Percentiles rank a stretch among this genome's conserved stretches.
Conservation (phyloP, 1,284 basidiomycete species). For the Cerioporus squamosus region DNA sequence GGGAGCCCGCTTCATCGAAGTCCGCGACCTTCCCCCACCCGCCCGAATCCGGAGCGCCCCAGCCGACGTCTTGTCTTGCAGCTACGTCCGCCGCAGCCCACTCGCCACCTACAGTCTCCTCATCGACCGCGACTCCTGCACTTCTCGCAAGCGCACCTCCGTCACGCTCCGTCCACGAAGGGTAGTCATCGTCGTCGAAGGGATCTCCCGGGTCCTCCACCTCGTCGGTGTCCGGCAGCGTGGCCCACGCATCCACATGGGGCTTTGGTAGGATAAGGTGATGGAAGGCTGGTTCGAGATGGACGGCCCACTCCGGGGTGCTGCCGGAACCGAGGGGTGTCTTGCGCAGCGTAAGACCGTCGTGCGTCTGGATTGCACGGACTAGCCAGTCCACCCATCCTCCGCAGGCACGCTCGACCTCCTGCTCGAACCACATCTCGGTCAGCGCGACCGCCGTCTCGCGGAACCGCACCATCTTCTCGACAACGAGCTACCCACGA, state of each 20-base stretch:
- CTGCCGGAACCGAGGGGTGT: slow-evolving; percentile 7
- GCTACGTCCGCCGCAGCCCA: not conserved
- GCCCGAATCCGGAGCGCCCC: no score
- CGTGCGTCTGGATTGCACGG: slow-evolving; percentile 49
- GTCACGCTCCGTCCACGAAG: not conserved
- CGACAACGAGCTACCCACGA: slow-evolving; percentile 57
- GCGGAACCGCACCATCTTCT: slow-evolving; percentile 56
- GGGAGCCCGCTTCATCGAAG: not conserved
- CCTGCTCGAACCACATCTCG: slow-evolving; percentile 73
- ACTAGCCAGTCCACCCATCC: slow-evolving; percentile 69
- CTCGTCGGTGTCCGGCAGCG: slow-evolving; percentile 16
- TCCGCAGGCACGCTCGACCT: slow-evolving; percentile 64
- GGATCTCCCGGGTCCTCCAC: slow-evolving; percentile 5
- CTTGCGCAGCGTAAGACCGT: slow-evolving; percentile 27
- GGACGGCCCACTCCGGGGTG: slow-evolving; percentile 45
- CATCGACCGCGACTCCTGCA: not conserved
- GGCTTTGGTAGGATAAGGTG: slow-evolving; percentile 11
- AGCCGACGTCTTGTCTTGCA: no score
- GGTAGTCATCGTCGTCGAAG: not conserved
- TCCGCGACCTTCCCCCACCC: no score
- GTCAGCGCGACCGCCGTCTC: slow-evolving; percentile 56
- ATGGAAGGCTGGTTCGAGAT: slow-evolving; percentile 25
- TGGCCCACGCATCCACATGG: slow-evolving; percentile 2
- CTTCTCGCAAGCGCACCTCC: not conserved
- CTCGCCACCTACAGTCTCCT: not conserved